phyloP scores from a whole-genome alignment of 2,329 filamentous ascomycete species.

The Orbilia oligospora region DNA sequence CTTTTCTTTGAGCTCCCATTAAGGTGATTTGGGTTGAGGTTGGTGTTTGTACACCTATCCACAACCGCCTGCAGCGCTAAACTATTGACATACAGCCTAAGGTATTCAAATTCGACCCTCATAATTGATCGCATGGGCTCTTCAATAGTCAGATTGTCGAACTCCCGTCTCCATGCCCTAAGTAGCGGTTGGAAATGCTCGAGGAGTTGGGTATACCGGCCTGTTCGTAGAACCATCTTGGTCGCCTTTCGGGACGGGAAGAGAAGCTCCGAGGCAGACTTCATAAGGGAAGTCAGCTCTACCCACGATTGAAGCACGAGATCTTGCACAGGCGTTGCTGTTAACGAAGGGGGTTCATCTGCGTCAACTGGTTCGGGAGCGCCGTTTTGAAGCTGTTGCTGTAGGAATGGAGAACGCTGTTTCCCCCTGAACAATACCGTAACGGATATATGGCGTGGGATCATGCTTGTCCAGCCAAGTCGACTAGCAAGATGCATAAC shows the following conservation, averaged over 20 bases:
- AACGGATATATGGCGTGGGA: constrained; percentile 71
- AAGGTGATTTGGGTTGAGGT: constrained; percentile 72
- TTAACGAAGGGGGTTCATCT: constrained; percentile 54
- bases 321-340: constrained; percentile 54
- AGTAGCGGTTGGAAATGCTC: constrained; percentile 85
- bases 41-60: constrained; percentile 81
- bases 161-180: constrained; percentile 82
- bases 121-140: constrained; percentile 81
- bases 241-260: constrained; percentile 91
- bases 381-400: constrained; percentile 56
- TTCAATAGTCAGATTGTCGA: constrained; percentile 81
- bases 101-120: constrained; percentile 95
- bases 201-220: constrained; percentile 84
- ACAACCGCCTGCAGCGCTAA: constrained; percentile 94
- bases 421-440: constrained; percentile 60
- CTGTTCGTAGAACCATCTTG: constrained; percentile 87
- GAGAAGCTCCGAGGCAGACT: constrained; percentile 87
- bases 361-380: constrained; percentile 51
- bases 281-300: constrained; percentile 92
- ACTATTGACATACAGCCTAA: constrained; percentile 93
- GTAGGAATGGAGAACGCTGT: constrained; percentile 56
- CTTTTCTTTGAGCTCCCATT: constrained; percentile 65
- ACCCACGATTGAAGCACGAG: constrained; percentile 82
- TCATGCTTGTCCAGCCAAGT: constrained; percentile 93
- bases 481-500: constrained; percentile 93